Conservation (phyloP, 768 basidiomycete species). For the Lentinula boryana region DNA sequence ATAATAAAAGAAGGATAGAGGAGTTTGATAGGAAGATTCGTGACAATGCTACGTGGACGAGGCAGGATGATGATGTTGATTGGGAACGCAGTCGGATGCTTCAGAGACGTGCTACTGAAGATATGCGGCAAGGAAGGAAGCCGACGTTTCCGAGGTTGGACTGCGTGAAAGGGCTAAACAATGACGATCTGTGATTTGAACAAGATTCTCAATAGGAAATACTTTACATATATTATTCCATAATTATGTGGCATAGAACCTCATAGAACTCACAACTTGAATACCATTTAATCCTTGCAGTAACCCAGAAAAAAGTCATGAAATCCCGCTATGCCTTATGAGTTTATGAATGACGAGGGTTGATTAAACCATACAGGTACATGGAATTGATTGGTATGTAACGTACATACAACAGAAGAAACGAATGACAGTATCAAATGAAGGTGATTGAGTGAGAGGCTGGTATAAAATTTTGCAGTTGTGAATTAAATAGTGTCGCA, state of each 20-base stretch:
- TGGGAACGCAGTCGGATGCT: conserved; percentile 1
- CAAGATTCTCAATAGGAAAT: neutral
- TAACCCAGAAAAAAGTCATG: no score
- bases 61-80: neutral
- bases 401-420: neutral
- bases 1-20: neutral
- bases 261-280: neutral
- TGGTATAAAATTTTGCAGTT: neutral
- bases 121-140: neutral
- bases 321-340: no score
- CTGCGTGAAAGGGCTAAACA: conserved; percentile 1
- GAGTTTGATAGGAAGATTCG: neutral
- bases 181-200: neutral
- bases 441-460: neutral
- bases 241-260: neutral
- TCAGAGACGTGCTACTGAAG: neutral
- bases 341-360: no score
- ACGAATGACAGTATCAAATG: neutral
- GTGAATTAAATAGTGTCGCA: neutral
- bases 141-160: neutral
- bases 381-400: neutral
- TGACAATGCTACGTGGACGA: neutral
- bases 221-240: no score
- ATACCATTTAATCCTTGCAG: no score
- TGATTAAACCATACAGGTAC: neutral